Evolutionary conservation across 768 basidiomycete genomes (phyloP).

Genomic region (Agaricus subrufescens): DNA sequence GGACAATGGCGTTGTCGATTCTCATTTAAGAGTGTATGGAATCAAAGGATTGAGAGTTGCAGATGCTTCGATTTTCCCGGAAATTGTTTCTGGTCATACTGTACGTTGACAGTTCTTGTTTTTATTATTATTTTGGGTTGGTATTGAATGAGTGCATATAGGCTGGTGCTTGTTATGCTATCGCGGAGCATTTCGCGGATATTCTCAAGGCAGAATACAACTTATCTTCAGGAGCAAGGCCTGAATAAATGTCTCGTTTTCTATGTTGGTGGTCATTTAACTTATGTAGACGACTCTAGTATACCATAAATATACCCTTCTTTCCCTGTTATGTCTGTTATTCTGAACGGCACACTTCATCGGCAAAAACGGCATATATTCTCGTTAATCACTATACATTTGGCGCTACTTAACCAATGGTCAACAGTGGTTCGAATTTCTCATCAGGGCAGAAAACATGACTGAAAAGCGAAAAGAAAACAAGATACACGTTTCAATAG

Average conservation of each 20-base stretch:
- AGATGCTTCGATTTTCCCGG: constrained; percentile 45
- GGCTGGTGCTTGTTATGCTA: constrained; percentile 27
- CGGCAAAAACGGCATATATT: not conserved
- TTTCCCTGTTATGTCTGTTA: too few relatives aligned
- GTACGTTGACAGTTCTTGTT: too few relatives aligned
- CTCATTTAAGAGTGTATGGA: constrained; percentile 33
- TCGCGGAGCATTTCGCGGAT: constrained; percentile 28
- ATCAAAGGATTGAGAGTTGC: constrained; percentile 39
- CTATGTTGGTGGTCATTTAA: too few relatives aligned
- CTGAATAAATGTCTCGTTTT: too few relatives aligned
- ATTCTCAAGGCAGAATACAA: constrained; percentile 22
- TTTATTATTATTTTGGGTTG: too few relatives aligned
- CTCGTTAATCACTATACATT: constrained; percentile 1
- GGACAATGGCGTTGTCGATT: constrained; percentile 35
- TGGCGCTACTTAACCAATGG: not conserved
- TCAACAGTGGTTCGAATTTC: not conserved
- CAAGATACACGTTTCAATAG: not conserved
- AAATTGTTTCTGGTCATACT: constrained; percentile 43
- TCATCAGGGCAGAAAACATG: not conserved
- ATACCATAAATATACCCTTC: too few relatives aligned
- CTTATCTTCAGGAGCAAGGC: not conserved
- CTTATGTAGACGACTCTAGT: too few relatives aligned
- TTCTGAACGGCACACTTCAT: too few relatives aligned
- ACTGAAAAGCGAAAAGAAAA: not conserved
- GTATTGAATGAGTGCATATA: not conserved